A percentile compares a stretch with the other conserved stretches of the same genome.
Conservation (phyloP, 768 basidiomycete species). For the Cantharellus anzutake region DNA sequence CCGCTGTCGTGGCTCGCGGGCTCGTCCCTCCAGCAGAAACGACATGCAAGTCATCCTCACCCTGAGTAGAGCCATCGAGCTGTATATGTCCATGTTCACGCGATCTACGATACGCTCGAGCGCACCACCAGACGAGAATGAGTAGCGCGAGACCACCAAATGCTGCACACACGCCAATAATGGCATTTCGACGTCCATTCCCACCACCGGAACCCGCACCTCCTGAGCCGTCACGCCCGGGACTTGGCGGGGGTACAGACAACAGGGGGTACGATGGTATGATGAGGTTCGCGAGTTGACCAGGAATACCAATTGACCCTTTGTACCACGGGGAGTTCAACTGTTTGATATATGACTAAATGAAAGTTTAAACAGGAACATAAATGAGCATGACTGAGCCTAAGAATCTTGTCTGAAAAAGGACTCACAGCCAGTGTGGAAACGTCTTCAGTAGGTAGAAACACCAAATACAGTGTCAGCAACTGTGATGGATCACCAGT, state of each 20-base stretch:
- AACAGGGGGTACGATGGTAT: conserved; percentile 45
- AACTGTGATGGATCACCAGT: conserved; percentile 31
- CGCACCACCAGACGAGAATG: conserved; percentile 52
- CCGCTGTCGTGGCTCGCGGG: neutral
- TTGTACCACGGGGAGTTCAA: conserved; percentile 45
- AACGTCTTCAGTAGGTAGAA: conserved; percentile 39
- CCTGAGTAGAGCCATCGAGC: conserved; percentile 19
- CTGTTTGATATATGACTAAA: too few relatives aligned
- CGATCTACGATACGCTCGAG: conserved; percentile 45
- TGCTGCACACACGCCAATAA: conserved; percentile 77
- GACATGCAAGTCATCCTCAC: conserved; percentile 11
- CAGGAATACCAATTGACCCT: conserved; percentile 26
- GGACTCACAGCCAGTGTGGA: conserved; percentile 31
- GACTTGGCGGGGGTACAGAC: conserved; percentile 8
- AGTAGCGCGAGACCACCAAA: conserved; percentile 62
- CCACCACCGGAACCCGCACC: neutral
- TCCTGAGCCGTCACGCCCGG: neutral
- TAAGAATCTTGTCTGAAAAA: neutral
- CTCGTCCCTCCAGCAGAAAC: conserved; percentile 9
- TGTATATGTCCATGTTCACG: conserved; percentile 53
- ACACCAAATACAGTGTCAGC: conserved; percentile 52
- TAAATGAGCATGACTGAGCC: too few relatives aligned
- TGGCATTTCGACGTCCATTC: conserved; percentile 47
- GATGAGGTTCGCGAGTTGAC: conserved; percentile 44
- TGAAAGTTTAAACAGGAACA: too few relatives aligned